Evolutionary conservation across 2,329 filamentous ascomycete species (phyloP), one percentile per base, ranked within the genome.

Genomic region (Apiospora hydei): DNA sequence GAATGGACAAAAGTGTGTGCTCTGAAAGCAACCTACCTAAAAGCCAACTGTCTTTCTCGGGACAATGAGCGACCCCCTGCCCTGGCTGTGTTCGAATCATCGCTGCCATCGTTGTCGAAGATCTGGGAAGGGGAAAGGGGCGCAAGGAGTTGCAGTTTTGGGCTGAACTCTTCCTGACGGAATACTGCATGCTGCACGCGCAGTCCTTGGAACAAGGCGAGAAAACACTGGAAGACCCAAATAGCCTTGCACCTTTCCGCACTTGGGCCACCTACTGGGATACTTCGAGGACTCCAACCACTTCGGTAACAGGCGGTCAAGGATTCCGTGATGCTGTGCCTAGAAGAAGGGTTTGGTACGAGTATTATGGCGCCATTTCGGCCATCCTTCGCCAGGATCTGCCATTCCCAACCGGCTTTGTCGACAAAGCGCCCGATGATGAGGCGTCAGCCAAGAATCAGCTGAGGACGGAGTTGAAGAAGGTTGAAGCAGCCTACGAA

Each of bases 1-100:
- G 89, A 92, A 78, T 98, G 94, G 94, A 94, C 94, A 2, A 91
- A 90, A 75, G 92, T 96, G 26, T 97, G 94, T 82, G 88, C 92
- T 41, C 85, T 96, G 71, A 97, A 96, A 81, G 90, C 91, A 26
- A 89, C 91, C 67, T 97, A 94, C 79, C 87, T 97, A 69, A 92
- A 92, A 80, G 94, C 93, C 80, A 91, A 87, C 79, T 88, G 88
- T 75, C 83, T 90, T 70, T 85, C 86, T 44, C 86, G 86, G 34
- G 84, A 84, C 34, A 83, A 84, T 16, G 82, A 86, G 74, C 82
- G 85, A 61, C 78, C 82, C 14, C 90, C 93, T 71, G 93, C 93
- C 1, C 83, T 94, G 21, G 84, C 85, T 51, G 88, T 91, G 1
- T 94, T 94, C 76, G 87, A 89, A 76, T 88, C 91, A 0, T 88